These are phyloP conservation scores for Harringtonia lauricola DNA, from an alignment of 2,329 filamentous ascomycete species.

Conservation along the genomic window DNA sequence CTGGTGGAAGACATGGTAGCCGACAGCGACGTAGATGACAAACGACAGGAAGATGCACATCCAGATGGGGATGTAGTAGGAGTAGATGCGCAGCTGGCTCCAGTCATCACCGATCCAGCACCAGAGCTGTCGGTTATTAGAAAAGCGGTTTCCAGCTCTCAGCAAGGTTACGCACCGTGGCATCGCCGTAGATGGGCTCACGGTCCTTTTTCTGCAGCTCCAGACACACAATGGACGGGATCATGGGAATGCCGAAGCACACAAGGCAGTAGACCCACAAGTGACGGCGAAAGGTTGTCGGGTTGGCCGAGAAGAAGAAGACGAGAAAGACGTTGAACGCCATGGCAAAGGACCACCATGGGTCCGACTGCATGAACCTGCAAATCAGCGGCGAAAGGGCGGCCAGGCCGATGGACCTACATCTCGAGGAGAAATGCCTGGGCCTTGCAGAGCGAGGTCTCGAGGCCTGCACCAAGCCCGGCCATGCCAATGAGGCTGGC, in stretches of 20 bases:
- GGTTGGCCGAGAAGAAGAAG: constrained; percentile 48
- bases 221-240: constrained; percentile 56
- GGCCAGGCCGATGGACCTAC: constrained; percentile 42
- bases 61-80: constrained; percentile 53
- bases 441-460: constrained; percentile 47
- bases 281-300: constrained; percentile 60
- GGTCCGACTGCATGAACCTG: constrained; percentile 70
- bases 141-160: background rate
- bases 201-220: constrained; percentile 33
- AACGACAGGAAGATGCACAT: constrained; percentile 44
- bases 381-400: constrained; percentile 20
- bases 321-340: constrained; percentile 69
- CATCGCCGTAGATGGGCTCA: constrained; percentile 41
- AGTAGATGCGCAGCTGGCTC: constrained; percentile 46
- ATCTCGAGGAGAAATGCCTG: constrained; percentile 56
- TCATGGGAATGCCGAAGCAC: constrained; percentile 62
- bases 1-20: constrained; percentile 48
- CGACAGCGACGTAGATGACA: constrained; percentile 44
- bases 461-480: constrained; percentile 43
- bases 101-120: constrained; percentile 47
- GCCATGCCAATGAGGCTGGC: constrained; percentile 63
- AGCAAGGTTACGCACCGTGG: constrained; percentile 34
- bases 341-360: constrained; percentile 73
- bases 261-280: constrained; percentile 59
- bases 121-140: constrained; percentile 35